Conservation (phyloP, 257 asterid species). For the Eucommia ulmoides region DNA sequence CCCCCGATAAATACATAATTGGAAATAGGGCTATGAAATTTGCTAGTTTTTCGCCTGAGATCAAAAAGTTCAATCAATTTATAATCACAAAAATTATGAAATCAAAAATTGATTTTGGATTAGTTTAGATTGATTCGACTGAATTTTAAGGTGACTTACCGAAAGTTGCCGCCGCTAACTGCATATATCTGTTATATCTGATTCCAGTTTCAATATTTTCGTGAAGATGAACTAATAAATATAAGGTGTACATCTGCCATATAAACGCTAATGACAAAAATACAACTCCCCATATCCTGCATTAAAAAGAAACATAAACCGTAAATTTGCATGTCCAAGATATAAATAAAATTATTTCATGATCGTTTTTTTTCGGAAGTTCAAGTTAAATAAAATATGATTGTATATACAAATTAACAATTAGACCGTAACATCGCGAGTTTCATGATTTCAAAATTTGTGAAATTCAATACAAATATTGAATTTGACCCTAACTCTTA, state of each 20-base stretch:
- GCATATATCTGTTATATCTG: slow-evolving; percentile 87
- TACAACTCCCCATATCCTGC: slow-evolving; percentile 77
- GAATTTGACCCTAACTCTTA: too few species aligned
- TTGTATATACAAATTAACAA: too few species aligned
- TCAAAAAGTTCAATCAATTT: not conserved
- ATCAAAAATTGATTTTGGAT: not conserved
- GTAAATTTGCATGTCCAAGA: not conserved
- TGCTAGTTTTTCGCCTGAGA: slow-evolving; percentile 20
- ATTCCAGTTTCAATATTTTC: slow-evolving; percentile 62
- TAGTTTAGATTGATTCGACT: not conserved
- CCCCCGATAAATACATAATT: slow-evolving; percentile 58
- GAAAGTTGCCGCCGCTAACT: slow-evolving; percentile 61
- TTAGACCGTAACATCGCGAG: too few species aligned
- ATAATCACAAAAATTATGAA: too few species aligned
- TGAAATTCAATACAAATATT: too few species aligned
- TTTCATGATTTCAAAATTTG: too few species aligned
- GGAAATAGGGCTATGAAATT: slow-evolving; percentile 38
- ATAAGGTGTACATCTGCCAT: slow-evolving; percentile 84
- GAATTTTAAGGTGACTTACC: slow-evolving; percentile 22
- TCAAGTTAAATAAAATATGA: too few species aligned
- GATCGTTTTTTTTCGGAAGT: not conserved
- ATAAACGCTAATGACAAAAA: slow-evolving; percentile 53
- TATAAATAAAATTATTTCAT: not conserved
- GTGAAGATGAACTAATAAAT: slow-evolving; percentile 69
- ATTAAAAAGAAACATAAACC: not conserved